Percentiles rank a stretch among this genome's conserved stretches.
phyloP scores from a whole-genome alignment of 2,329 filamentous ascomycete species.

The Curvularia sp. region DNA sequence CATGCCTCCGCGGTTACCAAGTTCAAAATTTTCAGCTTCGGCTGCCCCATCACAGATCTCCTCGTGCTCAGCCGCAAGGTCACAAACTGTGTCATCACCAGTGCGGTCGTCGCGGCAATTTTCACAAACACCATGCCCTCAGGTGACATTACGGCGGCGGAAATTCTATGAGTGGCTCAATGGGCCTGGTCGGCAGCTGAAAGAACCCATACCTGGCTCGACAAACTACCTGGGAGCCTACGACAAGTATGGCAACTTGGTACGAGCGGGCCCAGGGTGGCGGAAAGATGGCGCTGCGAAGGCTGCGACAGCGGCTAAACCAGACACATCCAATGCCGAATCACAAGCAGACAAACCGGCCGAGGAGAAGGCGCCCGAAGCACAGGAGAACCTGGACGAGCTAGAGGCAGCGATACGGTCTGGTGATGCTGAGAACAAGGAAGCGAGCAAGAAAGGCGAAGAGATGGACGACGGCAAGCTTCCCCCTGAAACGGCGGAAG shows the following conservation, averaged over 20 bases:
- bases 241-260: conserved; percentile 57
- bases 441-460: conserved; percentile 17
- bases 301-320: conserved; percentile 19
- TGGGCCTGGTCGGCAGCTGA: conserved; percentile 59
- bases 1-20: conserved; percentile 48
- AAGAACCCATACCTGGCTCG: conserved; percentile 56
- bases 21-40: conserved; percentile 36
- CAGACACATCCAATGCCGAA: conserved; percentile 13
- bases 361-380: conserved; percentile 36
- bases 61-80: conserved; percentile 29
- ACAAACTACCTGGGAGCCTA: conserved; percentile 65
- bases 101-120: conserved; percentile 42
- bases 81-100: conserved; percentile 34
- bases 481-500: conserved; percentile 43
- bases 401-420: conserved; percentile 35
- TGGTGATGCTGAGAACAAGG: conserved; percentile 30
- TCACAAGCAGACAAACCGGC: conserved; percentile 24
- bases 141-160: conserved; percentile 59
- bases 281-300: conserved; percentile 27
- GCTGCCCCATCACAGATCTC: conserved; percentile 24
- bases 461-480: conserved; percentile 32
- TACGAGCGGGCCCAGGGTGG: conserved; percentile 47
- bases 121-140: conserved; percentile 47
- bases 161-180: conserved; percentile 67
- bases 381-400: conserved; percentile 41